Base-by-base conservation (phyloP, 768 basidiomycete species). In the Xanthoconium purpureum region DNA sequence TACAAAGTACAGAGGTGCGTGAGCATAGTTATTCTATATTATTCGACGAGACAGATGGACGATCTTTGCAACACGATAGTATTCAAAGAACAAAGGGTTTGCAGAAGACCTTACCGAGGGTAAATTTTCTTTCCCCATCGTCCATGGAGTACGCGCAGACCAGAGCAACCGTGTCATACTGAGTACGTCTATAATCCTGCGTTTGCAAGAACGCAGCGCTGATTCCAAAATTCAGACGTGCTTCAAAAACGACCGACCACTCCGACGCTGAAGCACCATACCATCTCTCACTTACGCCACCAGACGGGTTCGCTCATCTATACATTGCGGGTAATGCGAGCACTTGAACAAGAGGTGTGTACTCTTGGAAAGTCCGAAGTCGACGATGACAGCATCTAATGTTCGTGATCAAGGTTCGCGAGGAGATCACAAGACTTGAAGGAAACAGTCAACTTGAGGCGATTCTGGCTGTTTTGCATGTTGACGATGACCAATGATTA, bases 231-330 rank as follows among this genome's bases (percentile, higher is more conserved):
- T 9, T 3, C 30, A 97, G 94, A 96, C 61, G 88, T 97, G 28
- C 83, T 98, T 13, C 91, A 95, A 69, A 95, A 97, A 74, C 82
- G 93, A 8, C 94, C 96, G 0, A 78, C 84, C 0, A 91, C 92
- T 0, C 88, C 88, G 1, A 90, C 91, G 0, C 76, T 93, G 44
- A 98, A 98, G 69, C 72, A 74, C 1, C 88, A 94, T 66, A 84
- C 88, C 0, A 92, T 98, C 54, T 73, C 80, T 20, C 94, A 95
- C 68, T 80, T 98, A 57, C 80, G 80, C 38, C 70, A 84, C 29
- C 77, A 79, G 39, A 98, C 95, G 0, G 79, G 82, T 35, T 94
- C 94, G 0, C 96, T 98, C 61, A 85, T 81, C 2, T 98, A 98
- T 68, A 97, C 94, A 0, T 68, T 85, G 5, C 69, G 73, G 0